Percentiles rank a stretch among this genome's conserved stretches.
These are phyloP conservation scores for Kalanchoe fedtschenkoi DNA, from an alignment of 164 flowering plant species.

Conservation along the genomic window DNA sequence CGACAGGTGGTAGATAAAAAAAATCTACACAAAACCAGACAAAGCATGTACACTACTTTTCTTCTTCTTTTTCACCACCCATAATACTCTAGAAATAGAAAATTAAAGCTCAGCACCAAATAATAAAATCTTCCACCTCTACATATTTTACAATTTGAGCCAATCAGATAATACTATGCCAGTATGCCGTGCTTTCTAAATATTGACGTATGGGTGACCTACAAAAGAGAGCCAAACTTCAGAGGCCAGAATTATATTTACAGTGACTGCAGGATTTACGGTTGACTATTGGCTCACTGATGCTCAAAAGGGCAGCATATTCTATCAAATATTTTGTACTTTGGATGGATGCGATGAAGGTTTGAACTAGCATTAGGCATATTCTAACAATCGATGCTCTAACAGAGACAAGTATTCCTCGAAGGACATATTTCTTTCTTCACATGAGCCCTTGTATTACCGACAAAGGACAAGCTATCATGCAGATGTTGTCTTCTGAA, in stretches of 20 bases:
- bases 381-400: neutral
- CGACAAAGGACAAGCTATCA: neutral
- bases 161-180: too few relatives aligned
- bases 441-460: neutral
- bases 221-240: too few relatives aligned
- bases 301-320: neutral
- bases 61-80: neutral
- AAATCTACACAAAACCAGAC: neutral
- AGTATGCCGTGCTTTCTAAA: too few relatives aligned
- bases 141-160: too few relatives aligned
- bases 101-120: neutral
- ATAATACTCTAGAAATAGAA: neutral
- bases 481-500: neutral
- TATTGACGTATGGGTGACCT: too few relatives aligned
- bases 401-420: neutral
- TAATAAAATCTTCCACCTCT: neutral
- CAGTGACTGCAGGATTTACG: too few relatives aligned
- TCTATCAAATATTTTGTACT: neutral
- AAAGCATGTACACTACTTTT: neutral
- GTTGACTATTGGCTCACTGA: neutral
- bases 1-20: neutral
- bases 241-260: too few relatives aligned
- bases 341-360: neutral
- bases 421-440: neutral
- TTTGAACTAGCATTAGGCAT: neutral